phyloP scores from a whole-genome alignment of 1,284 basidiomycete species.

The Gomphus sp. region DNA sequence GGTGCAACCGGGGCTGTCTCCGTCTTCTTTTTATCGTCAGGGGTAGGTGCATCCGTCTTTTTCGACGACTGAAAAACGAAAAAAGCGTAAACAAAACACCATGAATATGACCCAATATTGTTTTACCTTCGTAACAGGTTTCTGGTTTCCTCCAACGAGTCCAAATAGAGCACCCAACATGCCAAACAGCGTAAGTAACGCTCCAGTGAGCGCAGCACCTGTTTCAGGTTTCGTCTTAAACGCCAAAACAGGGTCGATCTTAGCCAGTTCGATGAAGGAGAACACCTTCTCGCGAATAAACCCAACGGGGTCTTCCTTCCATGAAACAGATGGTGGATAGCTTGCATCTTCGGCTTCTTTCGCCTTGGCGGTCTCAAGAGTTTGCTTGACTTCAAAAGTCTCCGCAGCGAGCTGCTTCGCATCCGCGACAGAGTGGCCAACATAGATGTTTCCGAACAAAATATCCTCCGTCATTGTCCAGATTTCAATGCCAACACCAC shows the following conservation, averaged over 20 bases:
- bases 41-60: conserved; percentile 58
- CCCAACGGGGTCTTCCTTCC: conserved; percentile 64
- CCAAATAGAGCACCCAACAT: conserved; percentile 76
- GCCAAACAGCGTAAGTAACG: conserved; percentile 70
- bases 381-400: conserved; percentile 80
- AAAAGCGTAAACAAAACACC: neutral
- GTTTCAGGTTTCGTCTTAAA: conserved; percentile 81
- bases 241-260: conserved; percentile 63
- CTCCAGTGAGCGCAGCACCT: conserved; percentile 65
- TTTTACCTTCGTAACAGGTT: conserved; percentile 54
- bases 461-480: conserved; percentile 99
- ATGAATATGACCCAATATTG: conserved; percentile 1
- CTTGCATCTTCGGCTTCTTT: conserved; percentile 33
- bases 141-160: conserved; percentile 62
- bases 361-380: conserved; percentile 52
- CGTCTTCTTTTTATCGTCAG: conserved; percentile 48
- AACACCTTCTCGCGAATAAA: conserved; percentile 73
- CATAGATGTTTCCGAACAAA: conserved; percentile 90
- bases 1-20: conserved; percentile 57
- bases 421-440: conserved; percentile 80
- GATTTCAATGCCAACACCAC: conserved; percentile 92
- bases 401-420: conserved; percentile 76
- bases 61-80: conserved; percentile 43
- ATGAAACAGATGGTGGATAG: conserved; percentile 46
- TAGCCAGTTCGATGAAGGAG: conserved; percentile 65